These are phyloP conservation scores for Apiospora kogelbergensis DNA, from an alignment of 2,329 filamentous ascomycete species.

Conservation along the genomic window DNA sequence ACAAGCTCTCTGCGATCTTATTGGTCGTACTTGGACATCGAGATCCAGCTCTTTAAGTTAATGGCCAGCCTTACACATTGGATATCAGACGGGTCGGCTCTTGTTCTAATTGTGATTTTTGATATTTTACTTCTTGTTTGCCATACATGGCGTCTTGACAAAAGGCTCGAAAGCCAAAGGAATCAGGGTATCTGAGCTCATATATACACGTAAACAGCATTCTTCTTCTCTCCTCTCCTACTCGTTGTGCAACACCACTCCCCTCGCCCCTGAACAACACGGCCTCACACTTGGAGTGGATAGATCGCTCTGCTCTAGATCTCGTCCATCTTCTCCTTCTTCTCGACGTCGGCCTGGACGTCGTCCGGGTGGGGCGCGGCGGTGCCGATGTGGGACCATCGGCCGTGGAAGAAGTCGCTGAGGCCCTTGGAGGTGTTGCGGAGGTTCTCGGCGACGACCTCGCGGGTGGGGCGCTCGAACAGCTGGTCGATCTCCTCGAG, in stretches of 20 bases:
- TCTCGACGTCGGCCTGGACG: background rate
- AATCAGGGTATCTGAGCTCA: constrained; percentile 4
- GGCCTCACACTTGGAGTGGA: too few species aligned
- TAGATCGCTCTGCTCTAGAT: background rate
- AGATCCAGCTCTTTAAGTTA: too few species aligned
- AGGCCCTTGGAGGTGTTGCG: constrained; percentile 25
- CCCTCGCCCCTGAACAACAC: too few species aligned
- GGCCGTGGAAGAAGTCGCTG: constrained; percentile 17
- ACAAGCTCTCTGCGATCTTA: too few species aligned
- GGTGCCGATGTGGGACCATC: constrained; percentile 11
- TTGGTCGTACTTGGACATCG: too few species aligned
- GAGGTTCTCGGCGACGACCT: constrained; percentile 61
- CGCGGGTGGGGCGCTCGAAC: constrained; percentile 62
- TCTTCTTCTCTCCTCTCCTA: background rate
- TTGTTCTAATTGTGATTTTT: background rate
- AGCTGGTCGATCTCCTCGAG: constrained; percentile 72
- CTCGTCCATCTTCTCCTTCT: background rate
- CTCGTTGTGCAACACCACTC: too few species aligned
- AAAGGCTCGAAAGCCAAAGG: background rate
- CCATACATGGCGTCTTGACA: background rate
- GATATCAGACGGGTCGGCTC: too few species aligned
- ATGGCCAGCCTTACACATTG: too few species aligned
- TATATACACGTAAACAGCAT: constrained; percentile 7
- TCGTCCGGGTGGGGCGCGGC: background rate
- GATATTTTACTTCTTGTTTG: background rate